Evolutionary conservation across 306 rosid genomes (phyloP).

Genomic region (Vigna unguiculata): DNA sequence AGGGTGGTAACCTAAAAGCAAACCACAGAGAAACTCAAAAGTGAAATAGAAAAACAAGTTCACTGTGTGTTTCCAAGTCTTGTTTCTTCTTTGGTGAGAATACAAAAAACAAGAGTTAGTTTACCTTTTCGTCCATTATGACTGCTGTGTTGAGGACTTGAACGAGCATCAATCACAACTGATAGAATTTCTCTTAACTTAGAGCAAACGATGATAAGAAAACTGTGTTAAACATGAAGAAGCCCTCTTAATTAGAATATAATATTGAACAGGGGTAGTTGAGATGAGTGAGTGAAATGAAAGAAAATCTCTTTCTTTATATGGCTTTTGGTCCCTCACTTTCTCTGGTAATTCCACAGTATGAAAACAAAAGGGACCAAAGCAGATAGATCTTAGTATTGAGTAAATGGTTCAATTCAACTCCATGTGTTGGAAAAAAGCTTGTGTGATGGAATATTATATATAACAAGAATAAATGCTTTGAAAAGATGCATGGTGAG

Average conservation of each 20-base stretch:
- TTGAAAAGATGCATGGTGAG: slow-evolving; percentile 27
- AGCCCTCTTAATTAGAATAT: not conserved
- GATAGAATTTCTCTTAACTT: not conserved
- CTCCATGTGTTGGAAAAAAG: slow-evolving; percentile 55
- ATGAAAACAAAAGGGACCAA: not conserved
- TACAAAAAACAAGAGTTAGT: not conserved
- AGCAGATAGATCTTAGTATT: not conserved
- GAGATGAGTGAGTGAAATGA: slow-evolving; percentile 29
- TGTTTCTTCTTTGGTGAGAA: not conserved
- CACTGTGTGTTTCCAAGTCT: not conserved
- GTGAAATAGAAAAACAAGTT: not conserved
- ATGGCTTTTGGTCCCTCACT: slow-evolving; percentile 9
- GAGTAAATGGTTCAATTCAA: slow-evolving; percentile 47
- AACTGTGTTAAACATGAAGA: not conserved
- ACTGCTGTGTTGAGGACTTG: slow-evolving; percentile 21
- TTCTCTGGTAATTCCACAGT: not conserved
- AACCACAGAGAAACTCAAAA: not conserved
- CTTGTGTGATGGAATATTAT: not conserved
- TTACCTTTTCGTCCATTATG: slow-evolving; percentile 53
- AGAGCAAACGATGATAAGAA: slow-evolving; percentile 21
- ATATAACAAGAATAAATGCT: slow-evolving; percentile 17
- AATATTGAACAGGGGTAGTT: slow-evolving; percentile 39
- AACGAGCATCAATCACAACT: slow-evolving; percentile 11
- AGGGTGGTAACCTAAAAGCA: not conserved
- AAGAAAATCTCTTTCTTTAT: not conserved